phyloP scores from a whole-genome alignment of 805 yeast species.

The Priceomyces fermenticarens region DNA sequence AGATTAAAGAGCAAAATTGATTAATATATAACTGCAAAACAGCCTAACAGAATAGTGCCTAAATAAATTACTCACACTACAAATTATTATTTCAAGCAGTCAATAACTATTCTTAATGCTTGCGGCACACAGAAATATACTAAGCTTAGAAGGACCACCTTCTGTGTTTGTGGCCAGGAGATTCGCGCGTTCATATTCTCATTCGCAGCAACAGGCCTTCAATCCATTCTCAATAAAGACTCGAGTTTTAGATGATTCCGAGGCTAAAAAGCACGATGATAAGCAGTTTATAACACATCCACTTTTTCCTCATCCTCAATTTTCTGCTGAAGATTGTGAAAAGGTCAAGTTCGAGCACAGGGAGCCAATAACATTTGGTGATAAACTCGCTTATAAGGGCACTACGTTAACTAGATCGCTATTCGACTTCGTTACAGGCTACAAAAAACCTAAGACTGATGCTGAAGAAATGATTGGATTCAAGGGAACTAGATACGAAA shows the following conservation, averaged over 20 bases:
- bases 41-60: too few relatives aligned
- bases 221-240: slow-evolving; percentile 23
- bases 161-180: background rate
- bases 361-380: slow-evolving; percentile 44
- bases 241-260: slow-evolving; percentile 18
- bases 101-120: background rate
- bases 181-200: slow-evolving; percentile 1
- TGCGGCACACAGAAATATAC: background rate
- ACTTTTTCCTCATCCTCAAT: slow-evolving; percentile 34
- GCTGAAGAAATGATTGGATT: slow-evolving; percentile 23
- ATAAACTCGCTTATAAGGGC: slow-evolving; percentile 48
- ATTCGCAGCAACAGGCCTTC: background rate
- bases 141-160: background rate
- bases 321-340: slow-evolving; percentile 28
- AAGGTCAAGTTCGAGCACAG: slow-evolving; percentile 51
- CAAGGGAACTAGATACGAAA: slow-evolving; percentile 41
- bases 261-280: slow-evolving; percentile 27
- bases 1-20: too few relatives aligned
- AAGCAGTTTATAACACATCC: slow-evolving; percentile 37
- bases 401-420: slow-evolving; percentile 43
- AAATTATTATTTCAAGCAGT: too few relatives aligned
- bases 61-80: too few relatives aligned
- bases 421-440: slow-evolving; percentile 67
- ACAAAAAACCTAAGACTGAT: slow-evolving; percentile 49
- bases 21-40: too few relatives aligned